Evolutionary conservation across 495 filamentous ascomycete species (phyloP), one percentile per base, ranked within the genome.

Genomic region (Xylaria scruposa): DNA sequence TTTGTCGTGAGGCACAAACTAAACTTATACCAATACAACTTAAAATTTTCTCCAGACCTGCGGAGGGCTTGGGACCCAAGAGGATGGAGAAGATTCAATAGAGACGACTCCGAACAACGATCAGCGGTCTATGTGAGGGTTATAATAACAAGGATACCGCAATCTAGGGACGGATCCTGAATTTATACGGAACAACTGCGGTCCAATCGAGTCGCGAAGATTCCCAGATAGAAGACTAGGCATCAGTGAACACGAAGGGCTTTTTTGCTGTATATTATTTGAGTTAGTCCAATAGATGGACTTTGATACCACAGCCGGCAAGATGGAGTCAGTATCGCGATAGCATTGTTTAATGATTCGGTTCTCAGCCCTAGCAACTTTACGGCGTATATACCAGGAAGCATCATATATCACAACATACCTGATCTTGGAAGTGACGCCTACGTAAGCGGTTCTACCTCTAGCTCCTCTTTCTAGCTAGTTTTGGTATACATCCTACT

Each of bases 221-320:
- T 68, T 75, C 72, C 69, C 68, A 72, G 64, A 76, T 70, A 70
- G 71, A 59, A 73, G 63, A 75, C 61, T 75, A 71, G 67, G 74
- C 70, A 77, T 70, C 46, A 71, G 62, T 74, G 72, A 70, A 76
- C 68, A 71, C 72, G 68, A 71, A 72, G 72, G 71, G 69, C 67
- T 67, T 76, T 58, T 77, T 79, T 76, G 76, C 77, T 79, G 77
- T 79, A 79, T 71, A 79, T 78, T 79, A 79, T 79, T 77, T 76
- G 62, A 75, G 72, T 73, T 78, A 78, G 76, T 77, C 75, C 72
- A 60, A 79, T 71, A 74, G 56, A 70, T 73, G 73, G 75, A 73
- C 68, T 68, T 58, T 46, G 70, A 60, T 63, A 46, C 47, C 66
- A 59, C 71, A 47, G 46, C 44, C 46, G 46, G 47, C 69, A 19